Percentiles rank a stretch among this genome's conserved stretches.
These are phyloP conservation scores for Penicillium sp. DNA, from an alignment of 2,329 filamentous ascomycete genomes.

Conservation along the genomic window DNA sequence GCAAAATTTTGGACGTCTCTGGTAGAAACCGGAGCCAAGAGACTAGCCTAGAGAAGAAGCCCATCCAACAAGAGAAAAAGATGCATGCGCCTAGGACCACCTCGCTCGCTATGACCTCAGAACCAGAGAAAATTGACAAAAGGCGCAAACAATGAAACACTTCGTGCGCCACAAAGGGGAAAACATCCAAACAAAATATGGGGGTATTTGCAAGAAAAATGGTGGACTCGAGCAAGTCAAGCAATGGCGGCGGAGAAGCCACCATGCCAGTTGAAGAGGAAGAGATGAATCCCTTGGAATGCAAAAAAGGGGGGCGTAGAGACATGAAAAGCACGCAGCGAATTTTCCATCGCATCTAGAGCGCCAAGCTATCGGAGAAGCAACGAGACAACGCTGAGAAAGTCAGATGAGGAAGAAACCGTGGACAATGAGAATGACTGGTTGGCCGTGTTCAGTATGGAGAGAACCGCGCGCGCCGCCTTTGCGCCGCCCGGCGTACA, in stretches of 20 bases:
- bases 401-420: slow-evolving; percentile 4
- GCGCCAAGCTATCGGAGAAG: slow-evolving; percentile 26
- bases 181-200: not conserved
- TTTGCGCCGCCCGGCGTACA: slow-evolving; percentile 26
- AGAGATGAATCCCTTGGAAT: not conserved
- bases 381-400: slow-evolving; percentile 12
- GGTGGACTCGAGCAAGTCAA: not conserved
- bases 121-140: not conserved
- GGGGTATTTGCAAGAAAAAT: slow-evolving; percentile 9
- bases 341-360: slow-evolving; percentile 23
- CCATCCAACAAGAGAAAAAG: not conserved
- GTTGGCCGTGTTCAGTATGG: slow-evolving; percentile 22
- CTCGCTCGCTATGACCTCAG: slow-evolving; percentile 1
- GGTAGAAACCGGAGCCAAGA: not conserved
- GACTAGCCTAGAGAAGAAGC: not conserved
- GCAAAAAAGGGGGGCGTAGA: not conserved
- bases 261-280: slow-evolving; percentile 5
- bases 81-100: not conserved
- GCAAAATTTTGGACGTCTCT: not conserved
- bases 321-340: slow-evolving; percentile 13
- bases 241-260: not conserved
- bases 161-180: not conserved
- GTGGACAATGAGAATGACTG: not conserved
- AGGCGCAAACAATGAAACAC: not conserved
- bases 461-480: slow-evolving; percentile 25